Evolutionary conservation across 176 grass and related monocot genomes (phyloP).

Genomic region (Oropetium thomaeum): DNA sequence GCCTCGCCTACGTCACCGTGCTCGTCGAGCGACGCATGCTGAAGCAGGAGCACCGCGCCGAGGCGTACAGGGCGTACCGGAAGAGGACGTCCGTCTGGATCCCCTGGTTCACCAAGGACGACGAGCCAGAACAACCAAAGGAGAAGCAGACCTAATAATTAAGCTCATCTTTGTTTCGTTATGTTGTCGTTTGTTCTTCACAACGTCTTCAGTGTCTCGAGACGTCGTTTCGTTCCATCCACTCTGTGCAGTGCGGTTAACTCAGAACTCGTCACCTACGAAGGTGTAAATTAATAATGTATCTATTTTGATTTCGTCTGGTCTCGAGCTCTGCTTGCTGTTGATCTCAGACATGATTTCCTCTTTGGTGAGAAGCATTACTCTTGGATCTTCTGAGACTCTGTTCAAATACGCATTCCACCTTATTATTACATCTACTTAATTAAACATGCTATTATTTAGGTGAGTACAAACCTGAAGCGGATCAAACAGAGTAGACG

Average conservation of each 20-base stretch:
- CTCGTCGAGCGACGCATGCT: slow-evolving; percentile 78
- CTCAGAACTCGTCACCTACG: slow-evolving; percentile 17
- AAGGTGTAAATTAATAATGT: slow-evolving; percentile 28
- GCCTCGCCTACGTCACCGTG: slow-evolving; percentile 80
- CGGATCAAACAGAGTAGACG: neutral
- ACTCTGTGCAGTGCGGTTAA: slow-evolving; percentile 17
- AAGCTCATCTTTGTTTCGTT: neutral
- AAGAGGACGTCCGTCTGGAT: slow-evolving; percentile 75
- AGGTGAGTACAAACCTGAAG: no score
- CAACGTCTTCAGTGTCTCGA: neutral
- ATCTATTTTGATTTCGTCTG: neutral
- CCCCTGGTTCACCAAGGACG: slow-evolving; percentile 74
- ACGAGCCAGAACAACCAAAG: slow-evolving; percentile 17
- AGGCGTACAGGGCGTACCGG: slow-evolving; percentile 68
- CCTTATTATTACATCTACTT: neutral
- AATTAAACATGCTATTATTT: neutral
- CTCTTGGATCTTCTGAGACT: neutral
- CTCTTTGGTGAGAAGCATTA: neutral
- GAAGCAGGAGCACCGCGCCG: slow-evolving; percentile 63
- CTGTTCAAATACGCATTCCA: neutral
- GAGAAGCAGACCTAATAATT: slow-evolving; percentile 38
- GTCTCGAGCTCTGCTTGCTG: neutral
- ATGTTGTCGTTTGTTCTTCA: neutral
- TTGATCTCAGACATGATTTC: neutral
- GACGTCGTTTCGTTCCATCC: neutral